Percentiles rank a stretch among this genome's conserved stretches.
These are phyloP conservation scores for Didymellaceae sp. DNA, from an alignment of 2,329 filamentous ascomycete genomes.

Conservation along the genomic window DNA sequence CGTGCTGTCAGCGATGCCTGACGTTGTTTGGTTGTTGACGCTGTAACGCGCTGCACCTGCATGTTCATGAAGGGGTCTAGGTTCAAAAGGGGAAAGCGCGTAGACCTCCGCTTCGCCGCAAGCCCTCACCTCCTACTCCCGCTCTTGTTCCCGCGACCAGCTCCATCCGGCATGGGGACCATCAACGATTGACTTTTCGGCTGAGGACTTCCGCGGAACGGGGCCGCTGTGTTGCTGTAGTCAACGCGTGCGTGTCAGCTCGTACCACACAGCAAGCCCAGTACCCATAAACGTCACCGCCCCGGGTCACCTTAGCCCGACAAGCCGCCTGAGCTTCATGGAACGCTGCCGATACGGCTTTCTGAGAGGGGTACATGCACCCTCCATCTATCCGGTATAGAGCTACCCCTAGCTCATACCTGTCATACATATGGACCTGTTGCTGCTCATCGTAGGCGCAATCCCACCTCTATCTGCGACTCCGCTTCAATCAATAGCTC, in stretches of 20 bases:
- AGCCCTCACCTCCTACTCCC: conserved; percentile 8
- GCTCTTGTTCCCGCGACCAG: conserved; percentile 12
- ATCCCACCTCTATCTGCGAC: background rate
- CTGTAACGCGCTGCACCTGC: conserved; percentile 20
- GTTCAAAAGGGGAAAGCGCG: conserved; percentile 9
- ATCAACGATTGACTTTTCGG: conserved; percentile 1
- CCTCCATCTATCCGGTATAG: conserved; percentile 33
- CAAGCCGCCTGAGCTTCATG: conserved; percentile 8
- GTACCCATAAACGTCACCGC: conserved; percentile 15
- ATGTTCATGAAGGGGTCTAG: conserved; percentile 20
- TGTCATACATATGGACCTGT: conserved; percentile 13
- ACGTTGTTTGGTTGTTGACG: conserved; percentile 17
- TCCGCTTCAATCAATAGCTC: background rate
- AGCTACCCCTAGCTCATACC: conserved; percentile 8
- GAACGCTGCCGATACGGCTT: conserved; percentile 12
- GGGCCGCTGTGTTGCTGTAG: background rate
- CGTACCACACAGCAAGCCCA: conserved; percentile 1
- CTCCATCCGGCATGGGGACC: conserved; percentile 6
- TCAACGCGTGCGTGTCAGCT: conserved; percentile 1
- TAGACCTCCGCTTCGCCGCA: conserved; percentile 26
- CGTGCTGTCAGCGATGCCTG: background rate
- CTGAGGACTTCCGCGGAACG: conserved; percentile 5
- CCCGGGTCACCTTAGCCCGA: conserved; percentile 23
- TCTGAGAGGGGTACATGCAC: conserved; percentile 36
- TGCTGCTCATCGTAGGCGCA: background rate